These are phyloP conservation scores for Sarocladium brachiariae DNA, from an alignment of 2,329 filamentous ascomycete genomes.

Conservation along the genomic window DNA sequence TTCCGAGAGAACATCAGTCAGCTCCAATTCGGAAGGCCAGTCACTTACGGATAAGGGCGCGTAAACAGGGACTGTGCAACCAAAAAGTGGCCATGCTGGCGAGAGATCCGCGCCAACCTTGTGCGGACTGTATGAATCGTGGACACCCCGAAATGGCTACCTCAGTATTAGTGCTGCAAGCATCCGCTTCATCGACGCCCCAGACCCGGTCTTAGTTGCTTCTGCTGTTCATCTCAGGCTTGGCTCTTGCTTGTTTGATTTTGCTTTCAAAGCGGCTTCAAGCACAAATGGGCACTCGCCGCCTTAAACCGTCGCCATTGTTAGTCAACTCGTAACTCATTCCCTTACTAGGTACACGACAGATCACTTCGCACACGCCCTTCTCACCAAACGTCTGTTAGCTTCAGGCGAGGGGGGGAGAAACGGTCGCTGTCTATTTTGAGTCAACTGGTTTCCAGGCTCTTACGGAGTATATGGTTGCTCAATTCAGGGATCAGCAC, in stretches of 20 bases:
- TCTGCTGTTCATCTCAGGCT: not conserved
- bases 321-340: not conserved
- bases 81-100: not conserved
- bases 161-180: not conserved
- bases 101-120: slow-evolving; percentile 7
- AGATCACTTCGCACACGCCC: not conserved
- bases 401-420: not conserved
- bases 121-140: not conserved
- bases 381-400: not conserved
- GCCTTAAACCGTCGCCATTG: not conserved
- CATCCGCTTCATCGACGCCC: not conserved
- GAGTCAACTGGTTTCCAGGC: not conserved
- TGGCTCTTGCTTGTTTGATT: not conserved
- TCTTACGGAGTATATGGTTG: not conserved
- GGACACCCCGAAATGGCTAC: not conserved
- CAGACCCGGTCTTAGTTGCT: no score
- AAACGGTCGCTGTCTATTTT: not conserved
- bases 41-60: not conserved
- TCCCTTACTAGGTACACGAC: no score
- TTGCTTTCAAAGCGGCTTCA: not conserved
- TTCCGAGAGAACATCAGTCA: no score
- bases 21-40: no score
- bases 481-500: not conserved
- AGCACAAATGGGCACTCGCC: not conserved
- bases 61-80: not conserved